Base-by-base conservation (phyloP, 306 rosid genomes). In the Abrus precatorius region DNA sequence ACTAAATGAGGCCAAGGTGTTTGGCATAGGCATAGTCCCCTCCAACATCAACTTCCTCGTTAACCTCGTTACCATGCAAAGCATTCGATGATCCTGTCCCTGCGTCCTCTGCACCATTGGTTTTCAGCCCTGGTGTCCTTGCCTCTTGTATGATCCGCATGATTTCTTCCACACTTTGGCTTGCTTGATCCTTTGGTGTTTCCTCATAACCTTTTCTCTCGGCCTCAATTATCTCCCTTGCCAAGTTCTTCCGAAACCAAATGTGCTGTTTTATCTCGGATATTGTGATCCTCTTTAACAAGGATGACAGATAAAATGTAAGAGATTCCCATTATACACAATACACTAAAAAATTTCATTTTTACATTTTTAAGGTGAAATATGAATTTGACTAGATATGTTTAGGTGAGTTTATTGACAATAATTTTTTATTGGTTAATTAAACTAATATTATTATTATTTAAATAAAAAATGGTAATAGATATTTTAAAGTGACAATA, bases 251-350 rank as follows among this genome's bases (percentile, higher is more conserved):
- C 88, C 76, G 64, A 78, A 96, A 93, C 98, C 99, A 96, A 38
- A 97, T 89, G 73, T 92, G 97, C 14, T 92, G 85, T 44, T 90
- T 92, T 85, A 96, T 90, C 90, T 93, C 97, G 1, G 91, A 87
- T 40, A 96, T 84, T 0, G 85, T 86, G 72, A 92, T 86, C 86
- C 99, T 93, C 99, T 96, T 70, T 75, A 36, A 13, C 36, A 80
- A 52, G 7, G 5, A 77, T 9, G 1, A 81, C 1, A 60, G 59
- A 50, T 9, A 13, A 62, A n/a, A 30, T 4, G 27, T 10, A 4
- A 13, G n/a, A 47, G 29, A 48, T 62, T 47, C 50, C 20, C 20
- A 20, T 20, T 20, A 20, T 59, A 13, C 29, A 6, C n/a, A 49
- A 20, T 30, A 38, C 77, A 34, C 63, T 1, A 56, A 54, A 50